Percentiles rank a stretch among this genome's conserved stretches.
These are phyloP conservation scores for Helotiales sp. DNA, from an alignment of 2,329 filamentous ascomycete genomes.

Conservation along the genomic window DNA sequence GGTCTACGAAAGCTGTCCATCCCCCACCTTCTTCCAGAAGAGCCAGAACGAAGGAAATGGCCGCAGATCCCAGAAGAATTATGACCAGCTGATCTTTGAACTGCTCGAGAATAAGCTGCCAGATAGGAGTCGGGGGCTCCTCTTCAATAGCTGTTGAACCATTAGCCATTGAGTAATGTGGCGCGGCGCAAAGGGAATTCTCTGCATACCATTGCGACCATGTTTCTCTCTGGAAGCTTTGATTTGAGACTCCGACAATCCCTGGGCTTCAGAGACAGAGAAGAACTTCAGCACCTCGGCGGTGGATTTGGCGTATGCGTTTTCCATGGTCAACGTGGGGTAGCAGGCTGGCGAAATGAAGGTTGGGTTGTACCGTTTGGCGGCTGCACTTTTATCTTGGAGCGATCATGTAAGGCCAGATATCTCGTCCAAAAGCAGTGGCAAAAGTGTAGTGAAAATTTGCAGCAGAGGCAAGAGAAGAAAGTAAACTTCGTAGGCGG, in stretches of 20 bases:
- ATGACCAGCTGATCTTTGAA: slow-evolving; percentile 99
- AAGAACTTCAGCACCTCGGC: slow-evolving; percentile 64
- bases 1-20: slow-evolving; percentile 97
- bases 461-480: slow-evolving; percentile 2
- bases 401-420: slow-evolving; percentile 28
- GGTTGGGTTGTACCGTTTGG: slow-evolving; percentile 23
- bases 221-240: slow-evolving; percentile 59
- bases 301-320: slow-evolving; percentile 63
- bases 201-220: slow-evolving; percentile 67
- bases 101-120: slow-evolving; percentile 96
- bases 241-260: slow-evolving; percentile 65
- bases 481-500: not conserved
- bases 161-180: slow-evolving; percentile 28
- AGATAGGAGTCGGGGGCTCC: slow-evolving; percentile 93
- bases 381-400: slow-evolving; percentile 26
- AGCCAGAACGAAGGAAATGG: slow-evolving; percentile 90
- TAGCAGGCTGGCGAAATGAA: slow-evolving; percentile 15
- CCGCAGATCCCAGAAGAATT: slow-evolving; percentile 90
- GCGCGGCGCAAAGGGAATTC: slow-evolving; percentile 25
- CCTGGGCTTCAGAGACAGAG: slow-evolving; percentile 57
- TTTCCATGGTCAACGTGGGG: slow-evolving; percentile 56
- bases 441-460: slow-evolving; percentile 20
- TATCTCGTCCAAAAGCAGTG: slow-evolving; percentile 13
- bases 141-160: slow-evolving; percentile 68
- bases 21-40: slow-evolving; percentile 92